Percentiles rank a stretch among this genome's conserved stretches.
Evolutionary conservation across 2,329 filamentous ascomycete genomes (phyloP).

Genomic region (Plectosphaerella plurivora): DNA sequence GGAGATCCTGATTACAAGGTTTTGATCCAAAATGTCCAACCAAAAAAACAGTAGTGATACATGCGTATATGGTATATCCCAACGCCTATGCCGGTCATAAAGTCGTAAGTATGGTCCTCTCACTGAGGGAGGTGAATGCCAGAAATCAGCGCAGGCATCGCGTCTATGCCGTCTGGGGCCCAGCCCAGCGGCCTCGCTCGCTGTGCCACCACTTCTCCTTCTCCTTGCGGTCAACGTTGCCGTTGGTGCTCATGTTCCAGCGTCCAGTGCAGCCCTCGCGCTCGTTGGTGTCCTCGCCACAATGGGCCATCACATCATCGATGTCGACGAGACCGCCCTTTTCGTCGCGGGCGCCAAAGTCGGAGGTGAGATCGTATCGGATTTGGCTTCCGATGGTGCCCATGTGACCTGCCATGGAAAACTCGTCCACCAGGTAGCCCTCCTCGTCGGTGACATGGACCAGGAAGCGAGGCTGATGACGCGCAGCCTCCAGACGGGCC

Average conservation of each 20-base stretch:
- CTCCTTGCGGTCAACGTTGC: constrained; percentile 38
- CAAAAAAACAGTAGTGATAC: too few species aligned
- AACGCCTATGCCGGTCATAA: too few species aligned
- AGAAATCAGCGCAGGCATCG: neutral
- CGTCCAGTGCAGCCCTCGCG: constrained; percentile 39
- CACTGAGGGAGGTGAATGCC: too few species aligned
- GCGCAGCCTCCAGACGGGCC: constrained; percentile 55
- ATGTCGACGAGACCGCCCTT: constrained; percentile 52
- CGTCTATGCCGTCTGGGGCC: constrained; percentile 12
- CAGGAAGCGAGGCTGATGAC: constrained; percentile 47
- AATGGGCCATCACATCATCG: constrained; percentile 38
- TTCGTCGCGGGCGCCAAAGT: constrained; percentile 50
- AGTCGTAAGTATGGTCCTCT: too few species aligned
- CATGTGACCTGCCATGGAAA: constrained; percentile 56
- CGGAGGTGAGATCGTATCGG: constrained; percentile 55
- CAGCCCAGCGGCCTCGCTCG: constrained; percentile 40
- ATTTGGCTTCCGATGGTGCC: constrained; percentile 57
- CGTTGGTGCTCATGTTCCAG: constrained; percentile 37
- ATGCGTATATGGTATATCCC: too few species aligned
- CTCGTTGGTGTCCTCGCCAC: constrained; percentile 36
- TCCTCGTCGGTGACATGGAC: constrained; percentile 54
- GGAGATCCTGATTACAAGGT: too few species aligned
- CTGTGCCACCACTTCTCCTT: constrained; percentile 47
- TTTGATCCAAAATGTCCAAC: too few species aligned
- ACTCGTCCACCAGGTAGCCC: constrained; percentile 45